Percentiles rank a stretch among this genome's conserved stretches.
Evolutionary conservation across 1,139 yeast species (phyloP).

Genomic region (Blastobotrys malaysiensis): DNA sequence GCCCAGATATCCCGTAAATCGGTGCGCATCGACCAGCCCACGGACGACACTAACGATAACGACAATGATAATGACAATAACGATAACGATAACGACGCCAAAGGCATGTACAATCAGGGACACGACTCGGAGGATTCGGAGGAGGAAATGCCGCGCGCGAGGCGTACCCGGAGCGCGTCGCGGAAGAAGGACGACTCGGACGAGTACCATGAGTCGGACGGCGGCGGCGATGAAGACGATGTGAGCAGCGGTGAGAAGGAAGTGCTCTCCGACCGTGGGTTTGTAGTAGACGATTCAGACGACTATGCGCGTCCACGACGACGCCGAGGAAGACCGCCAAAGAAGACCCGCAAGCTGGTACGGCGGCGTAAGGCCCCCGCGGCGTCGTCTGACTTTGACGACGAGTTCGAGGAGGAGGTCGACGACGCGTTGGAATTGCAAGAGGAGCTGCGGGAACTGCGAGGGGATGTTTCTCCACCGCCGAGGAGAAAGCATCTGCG

Average conservation of each 20-base stretch:
- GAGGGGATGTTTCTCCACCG: constrained; percentile 36
- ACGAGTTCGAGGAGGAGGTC: constrained; percentile 30
- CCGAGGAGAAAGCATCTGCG: constrained; percentile 61
- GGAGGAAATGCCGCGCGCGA: constrained; percentile 1
- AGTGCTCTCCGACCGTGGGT: constrained; percentile 24
- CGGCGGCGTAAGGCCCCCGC: constrained; percentile 23
- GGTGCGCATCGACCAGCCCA: neutral
- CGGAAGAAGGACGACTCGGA: neutral
- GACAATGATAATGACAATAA: constrained; percentile 20
- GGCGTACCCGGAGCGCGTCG: constrained; percentile 5
- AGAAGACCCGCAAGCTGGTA: constrained; percentile 33
- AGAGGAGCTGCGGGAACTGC: constrained; percentile 48
- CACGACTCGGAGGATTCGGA: constrained; percentile 8
- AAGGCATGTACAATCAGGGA: neutral
- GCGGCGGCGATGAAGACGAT: constrained; percentile 17
- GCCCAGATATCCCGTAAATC: constrained; percentile 1
- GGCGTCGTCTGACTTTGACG: constrained; percentile 27
- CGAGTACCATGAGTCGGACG: constrained; percentile 14
- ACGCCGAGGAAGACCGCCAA: constrained; percentile 15
- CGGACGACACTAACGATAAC: constrained; percentile 9
- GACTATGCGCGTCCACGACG: constrained; percentile 20
- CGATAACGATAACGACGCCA: constrained; percentile 14
- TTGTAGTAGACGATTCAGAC: constrained; percentile 35
- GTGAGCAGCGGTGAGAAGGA: constrained; percentile 5
- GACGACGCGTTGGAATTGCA: constrained; percentile 34